phyloP scores from a whole-genome alignment of 2,329 filamentous ascomycete genomes.

The Monosporascus ibericus region DNA sequence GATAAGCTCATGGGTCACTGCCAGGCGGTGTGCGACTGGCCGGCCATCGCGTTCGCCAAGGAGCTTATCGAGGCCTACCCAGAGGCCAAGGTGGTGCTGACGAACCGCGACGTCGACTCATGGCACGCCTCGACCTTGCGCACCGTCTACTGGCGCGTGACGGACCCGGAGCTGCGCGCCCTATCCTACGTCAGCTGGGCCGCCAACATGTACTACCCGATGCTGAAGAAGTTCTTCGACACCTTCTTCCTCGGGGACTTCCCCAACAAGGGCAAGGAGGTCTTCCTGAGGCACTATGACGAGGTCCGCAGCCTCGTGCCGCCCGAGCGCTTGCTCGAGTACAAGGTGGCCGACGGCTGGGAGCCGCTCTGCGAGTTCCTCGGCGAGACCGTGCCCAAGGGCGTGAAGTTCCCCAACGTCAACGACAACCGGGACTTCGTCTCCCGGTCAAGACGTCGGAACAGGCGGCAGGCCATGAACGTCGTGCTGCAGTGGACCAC shows the following conservation, averaged over 20 bases:
- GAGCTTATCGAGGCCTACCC: constrained; percentile 68
- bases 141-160: constrained; percentile 62
- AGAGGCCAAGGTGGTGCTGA: constrained; percentile 65
- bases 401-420: constrained; percentile 35
- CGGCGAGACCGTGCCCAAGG: constrained; percentile 26
- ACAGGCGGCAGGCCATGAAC: constrained; percentile 42
- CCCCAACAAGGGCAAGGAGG: constrained; percentile 56
- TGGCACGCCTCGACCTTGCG: constrained; percentile 59
- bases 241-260: constrained; percentile 65
- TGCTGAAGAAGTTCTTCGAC: constrained; percentile 64
- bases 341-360: constrained; percentile 28
- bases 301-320: constrained; percentile 24
- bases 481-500: constrained; percentile 24
- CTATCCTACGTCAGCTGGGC: constrained; percentile 57
- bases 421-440: constrained; percentile 44
- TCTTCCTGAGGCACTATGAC: constrained; percentile 40
- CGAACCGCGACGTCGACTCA: constrained; percentile 58
- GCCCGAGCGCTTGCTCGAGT: constrained; percentile 25
- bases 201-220: constrained; percentile 62
- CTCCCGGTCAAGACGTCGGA: constrained; percentile 35
- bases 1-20: constrained; percentile 62
- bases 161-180: constrained; percentile 53
- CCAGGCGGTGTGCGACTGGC: constrained; percentile 65
- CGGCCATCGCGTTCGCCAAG: constrained; percentile 60
- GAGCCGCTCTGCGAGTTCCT: constrained; percentile 31